Conservation (phyloP, 345 rosid genomes). For the Turnera subulata region DNA sequence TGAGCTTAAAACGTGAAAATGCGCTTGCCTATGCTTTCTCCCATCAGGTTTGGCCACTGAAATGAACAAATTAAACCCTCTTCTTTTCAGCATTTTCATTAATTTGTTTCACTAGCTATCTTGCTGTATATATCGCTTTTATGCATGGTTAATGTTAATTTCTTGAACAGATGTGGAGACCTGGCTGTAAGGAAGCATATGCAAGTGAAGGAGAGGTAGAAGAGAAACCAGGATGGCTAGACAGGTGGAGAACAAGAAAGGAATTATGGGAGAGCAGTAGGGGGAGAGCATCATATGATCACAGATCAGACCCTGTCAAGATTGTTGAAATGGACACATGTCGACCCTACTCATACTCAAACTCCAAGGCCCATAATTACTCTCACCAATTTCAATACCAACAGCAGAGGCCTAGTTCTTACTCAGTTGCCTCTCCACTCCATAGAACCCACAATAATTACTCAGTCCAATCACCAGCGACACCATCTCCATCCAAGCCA, state of each 20-base stretch:
- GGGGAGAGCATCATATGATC: neutral
- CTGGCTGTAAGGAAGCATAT: conserved; percentile 30
- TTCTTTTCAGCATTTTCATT: too few species aligned
- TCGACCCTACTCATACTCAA: conserved; percentile 8
- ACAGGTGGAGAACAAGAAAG: conserved; percentile 31
- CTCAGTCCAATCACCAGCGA: neutral
- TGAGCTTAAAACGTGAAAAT: conserved; percentile 9
- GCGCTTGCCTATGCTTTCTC: conserved; percentile 17
- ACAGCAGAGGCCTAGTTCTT: conserved; percentile 22
- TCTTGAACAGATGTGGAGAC: conserved; percentile 42
- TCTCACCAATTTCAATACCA: conserved; percentile 1
- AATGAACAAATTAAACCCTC: too few species aligned
- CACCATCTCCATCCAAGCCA: conserved; percentile 26
- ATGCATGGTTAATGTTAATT: neutral
- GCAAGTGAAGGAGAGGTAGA: conserved; percentile 50
- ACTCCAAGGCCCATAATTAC: neutral
- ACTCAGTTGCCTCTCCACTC: conserved; percentile 22
- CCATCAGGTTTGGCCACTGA: conserved; percentile 38
- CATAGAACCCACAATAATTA: conserved; percentile 10
- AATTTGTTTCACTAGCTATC: neutral
- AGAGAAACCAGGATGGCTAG: conserved; percentile 28
- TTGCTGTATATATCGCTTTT: neutral
- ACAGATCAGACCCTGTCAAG: conserved; percentile 5
- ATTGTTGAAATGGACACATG: conserved; percentile 20
- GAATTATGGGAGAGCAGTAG: conserved; percentile 24